Evolutionary conservation across 1,139 yeast genomes (phyloP).

Genomic region (Pichia sp.): DNA sequence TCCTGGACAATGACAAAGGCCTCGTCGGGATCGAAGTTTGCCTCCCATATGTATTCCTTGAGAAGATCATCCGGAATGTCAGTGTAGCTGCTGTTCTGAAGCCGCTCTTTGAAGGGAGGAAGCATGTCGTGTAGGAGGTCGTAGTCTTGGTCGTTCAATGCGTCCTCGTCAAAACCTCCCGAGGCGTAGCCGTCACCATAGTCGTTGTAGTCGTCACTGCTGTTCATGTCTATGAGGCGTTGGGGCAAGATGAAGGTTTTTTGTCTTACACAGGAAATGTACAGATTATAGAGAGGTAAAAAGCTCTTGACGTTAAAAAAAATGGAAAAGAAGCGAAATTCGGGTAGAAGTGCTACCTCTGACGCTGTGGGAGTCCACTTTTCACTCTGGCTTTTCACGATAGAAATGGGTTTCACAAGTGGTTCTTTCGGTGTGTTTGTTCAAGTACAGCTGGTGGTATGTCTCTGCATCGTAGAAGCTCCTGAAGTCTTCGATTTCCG

Average conservation of each 20-base stretch:
- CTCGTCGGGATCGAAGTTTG: conserved; percentile 14
- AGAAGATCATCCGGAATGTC: conserved; percentile 10
- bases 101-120: conserved; percentile 12
- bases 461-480: conserved; percentile 90
- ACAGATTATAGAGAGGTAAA: background rate
- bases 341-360: background rate
- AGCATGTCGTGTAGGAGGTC: conserved; percentile 16
- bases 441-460: conserved; percentile 80
- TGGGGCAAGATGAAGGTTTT: background rate
- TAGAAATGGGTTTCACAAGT: conserved; percentile 85
- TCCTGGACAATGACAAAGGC: conserved; percentile 24
- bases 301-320: background rate
- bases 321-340: background rate
- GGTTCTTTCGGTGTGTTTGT: conserved; percentile 77
- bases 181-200: conserved; percentile 1
- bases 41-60: conserved; percentile 19
- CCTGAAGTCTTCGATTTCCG: conserved; percentile 63
- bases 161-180: conserved; percentile 16
- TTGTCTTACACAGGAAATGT: background rate
- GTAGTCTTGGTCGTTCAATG: conserved; percentile 18
- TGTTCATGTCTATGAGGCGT: conserved; percentile 1
- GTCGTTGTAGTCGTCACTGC: conserved; percentile 15
- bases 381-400: conserved; percentile 33
- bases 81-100: background rate
- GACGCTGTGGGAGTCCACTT: background rate